Percentiles rank a stretch among this genome's conserved stretches.
Conservation (phyloP, 345 rosid species). For the Eucalyptus tenuipes region DNA sequence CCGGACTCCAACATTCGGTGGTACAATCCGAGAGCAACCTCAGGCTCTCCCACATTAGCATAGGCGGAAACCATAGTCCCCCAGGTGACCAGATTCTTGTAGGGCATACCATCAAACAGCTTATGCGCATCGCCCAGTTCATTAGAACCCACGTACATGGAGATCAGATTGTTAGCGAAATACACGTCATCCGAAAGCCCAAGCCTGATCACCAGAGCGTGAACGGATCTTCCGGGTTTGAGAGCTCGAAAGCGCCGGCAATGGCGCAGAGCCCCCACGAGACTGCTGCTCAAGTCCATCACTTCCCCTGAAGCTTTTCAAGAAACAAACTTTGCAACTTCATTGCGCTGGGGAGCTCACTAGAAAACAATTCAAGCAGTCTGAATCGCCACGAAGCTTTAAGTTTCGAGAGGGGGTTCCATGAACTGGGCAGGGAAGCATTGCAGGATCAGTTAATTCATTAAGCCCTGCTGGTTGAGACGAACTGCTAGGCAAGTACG, state of each 20-base stretch:
- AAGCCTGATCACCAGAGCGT: constrained; percentile 20
- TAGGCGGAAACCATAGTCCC: constrained; percentile 45
- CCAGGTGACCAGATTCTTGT: constrained; percentile 54
- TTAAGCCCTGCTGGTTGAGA: not conserved
- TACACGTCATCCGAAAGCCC: constrained; percentile 22
- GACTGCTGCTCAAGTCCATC: constrained; percentile 27
- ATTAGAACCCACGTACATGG: constrained; percentile 18
- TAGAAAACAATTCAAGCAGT: not conserved
- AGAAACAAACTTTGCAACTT: not conserved
- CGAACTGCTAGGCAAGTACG: not conserved
- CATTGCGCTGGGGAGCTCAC: not conserved
- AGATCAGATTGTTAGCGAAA: constrained; percentile 39
- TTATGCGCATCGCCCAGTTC: constrained; percentile 22
- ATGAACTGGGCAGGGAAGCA: not conserved
- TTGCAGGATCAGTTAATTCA: not conserved
- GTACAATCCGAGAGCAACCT: constrained; percentile 24
- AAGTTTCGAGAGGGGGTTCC: not conserved
- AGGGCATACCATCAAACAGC: constrained; percentile 55
- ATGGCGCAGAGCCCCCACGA: constrained; percentile 37
- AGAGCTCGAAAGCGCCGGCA: constrained; percentile 33
- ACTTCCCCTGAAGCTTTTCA: not conserved
- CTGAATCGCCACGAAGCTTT: not conserved
- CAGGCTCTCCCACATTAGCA: constrained; percentile 24
- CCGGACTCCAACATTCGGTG: constrained; percentile 22
- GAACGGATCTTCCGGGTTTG: constrained; percentile 34